These are phyloP conservation scores for Microstegium vimineum DNA, from an alignment of 176 grass and related monocot genomes.

Conservation along the genomic window DNA sequence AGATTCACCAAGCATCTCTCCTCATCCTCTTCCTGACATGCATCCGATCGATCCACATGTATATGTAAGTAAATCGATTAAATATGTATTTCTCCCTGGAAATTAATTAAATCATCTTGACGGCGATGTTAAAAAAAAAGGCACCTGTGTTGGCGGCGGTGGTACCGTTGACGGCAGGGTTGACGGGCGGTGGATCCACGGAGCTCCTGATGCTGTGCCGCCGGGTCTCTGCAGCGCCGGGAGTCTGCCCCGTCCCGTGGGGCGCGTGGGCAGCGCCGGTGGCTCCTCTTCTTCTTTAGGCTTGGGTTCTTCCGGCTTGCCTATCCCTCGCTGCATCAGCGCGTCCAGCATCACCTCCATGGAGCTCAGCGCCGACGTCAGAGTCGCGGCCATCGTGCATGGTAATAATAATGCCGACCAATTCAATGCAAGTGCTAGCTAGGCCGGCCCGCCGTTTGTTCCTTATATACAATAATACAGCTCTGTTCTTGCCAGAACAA, in stretches of 20 bases:
- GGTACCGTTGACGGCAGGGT: no score
- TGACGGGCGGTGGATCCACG: neutral
- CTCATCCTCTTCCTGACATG: constrained; percentile 15
- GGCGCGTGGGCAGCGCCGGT: constrained; percentile 39
- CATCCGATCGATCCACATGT: neutral
- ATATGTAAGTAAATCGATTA: neutral
- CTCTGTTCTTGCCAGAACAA: neutral
- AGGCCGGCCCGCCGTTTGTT: neutral
- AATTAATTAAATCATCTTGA: no score
- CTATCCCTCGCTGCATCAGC: constrained; percentile 45
- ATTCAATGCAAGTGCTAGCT: neutral
- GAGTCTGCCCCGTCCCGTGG: constrained; percentile 31
- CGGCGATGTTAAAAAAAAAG: neutral
- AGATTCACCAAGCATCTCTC: neutral
- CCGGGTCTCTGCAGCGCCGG: constrained; percentile 23
- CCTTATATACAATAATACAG: neutral
- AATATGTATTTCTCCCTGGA: neutral
- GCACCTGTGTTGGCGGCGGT: neutral
- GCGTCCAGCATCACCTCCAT: constrained; percentile 63
- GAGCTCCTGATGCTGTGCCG: neutral
- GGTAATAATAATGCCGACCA: neutral
- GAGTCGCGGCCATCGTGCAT: constrained; percentile 14
- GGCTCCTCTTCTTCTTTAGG: constrained; percentile 38
- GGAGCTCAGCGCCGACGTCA: constrained; percentile 37
- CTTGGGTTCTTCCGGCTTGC: constrained; percentile 39